Evolutionary conservation across 345 rosid species (phyloP), one percentile per base, ranked within the genome.

Genomic region (Trapa incisa): DNA sequence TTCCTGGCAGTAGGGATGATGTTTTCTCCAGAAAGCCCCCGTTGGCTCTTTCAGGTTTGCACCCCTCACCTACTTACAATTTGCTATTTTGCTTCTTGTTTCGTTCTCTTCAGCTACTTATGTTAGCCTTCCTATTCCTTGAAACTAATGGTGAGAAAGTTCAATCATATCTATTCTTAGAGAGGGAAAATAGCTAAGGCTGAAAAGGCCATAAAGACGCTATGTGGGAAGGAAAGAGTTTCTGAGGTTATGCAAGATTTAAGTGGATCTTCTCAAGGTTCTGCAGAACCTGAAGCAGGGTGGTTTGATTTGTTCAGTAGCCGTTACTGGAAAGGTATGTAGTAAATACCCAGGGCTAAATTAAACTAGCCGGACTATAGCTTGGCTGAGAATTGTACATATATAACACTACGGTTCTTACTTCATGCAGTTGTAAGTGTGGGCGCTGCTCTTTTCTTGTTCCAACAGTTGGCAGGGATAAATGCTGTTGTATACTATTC

Each of bases 401-500:
- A 48, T 38, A 37, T 16, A 56, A 47, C 37, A 37, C 61, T 16
- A 52, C 53, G 62, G 39, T 37, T 10, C 29, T 66, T 38, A 63
- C 65, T 91, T 22, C 29, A 22, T 22, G 29, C 29, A 22, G 29
- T 22, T 22, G 96, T 76, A 0, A 22, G 29, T 22, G 96, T 91
- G 35, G 99, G 99, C 62, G 91, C 91, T 11, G 96, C 99, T 75
- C 96, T 94, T 69, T 94, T 91, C 90, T 78, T 94, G 70, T 89
- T 91, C 86, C 99, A 94, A 76, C 99, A 91, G 77, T 76, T 94
- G 80, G 99, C 97, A 13, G 99, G 99, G 65, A 94, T 94, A 80
- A 94, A 94, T 64, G 99, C 96, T 43, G 99, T 94, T 66, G 97
- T 94, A 17, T 94, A 91, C 74, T 94, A 94, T 83, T 94, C 99